A percentile compares a stretch with the other conserved stretches of the same genome.
Conservation (phyloP, 2,329 filamentous ascomycete genomes). For the Cytospora schulzeri region DNA sequence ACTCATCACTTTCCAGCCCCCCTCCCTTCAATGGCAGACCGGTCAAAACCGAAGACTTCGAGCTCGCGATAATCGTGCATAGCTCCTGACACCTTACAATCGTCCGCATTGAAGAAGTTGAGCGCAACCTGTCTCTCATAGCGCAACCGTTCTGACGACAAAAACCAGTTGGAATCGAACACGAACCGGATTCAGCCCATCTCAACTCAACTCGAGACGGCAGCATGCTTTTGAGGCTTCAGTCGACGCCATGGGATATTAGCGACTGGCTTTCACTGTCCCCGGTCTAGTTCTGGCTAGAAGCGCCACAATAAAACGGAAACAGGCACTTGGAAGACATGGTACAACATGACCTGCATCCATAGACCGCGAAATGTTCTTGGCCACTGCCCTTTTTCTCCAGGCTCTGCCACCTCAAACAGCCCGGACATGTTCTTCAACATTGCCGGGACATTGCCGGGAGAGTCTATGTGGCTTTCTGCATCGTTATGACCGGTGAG, state of each 20-base stretch:
- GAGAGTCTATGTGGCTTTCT: slow-evolving; percentile 3
- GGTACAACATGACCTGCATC: slow-evolving; percentile 10
- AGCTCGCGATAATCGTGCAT: slow-evolving; percentile 10
- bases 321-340: slow-evolving; percentile 16
- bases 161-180: background rate
- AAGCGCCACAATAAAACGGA: slow-evolving; percentile 25
- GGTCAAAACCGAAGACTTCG: slow-evolving; percentile 13
- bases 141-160: background rate
- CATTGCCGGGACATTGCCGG: background rate
- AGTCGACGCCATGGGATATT: background rate
- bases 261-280: slow-evolving; percentile 19
- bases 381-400: background rate
- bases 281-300: slow-evolving; percentile 11
- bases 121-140: background rate
- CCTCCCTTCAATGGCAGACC: slow-evolving; percentile 9
- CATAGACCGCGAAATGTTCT: slow-evolving; percentile 11
- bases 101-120: background rate
- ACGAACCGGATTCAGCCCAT: slow-evolving; percentile 4
- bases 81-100: background rate
- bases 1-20: background rate
- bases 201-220: slow-evolving; percentile 16
- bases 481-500: slow-evolving; percentile 14
- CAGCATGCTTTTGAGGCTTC: slow-evolving; percentile 13
- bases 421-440: background rate
- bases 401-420: background rate